Conservation (phyloP, 257 asterid species). For the Knoxia roxburghii region DNA sequence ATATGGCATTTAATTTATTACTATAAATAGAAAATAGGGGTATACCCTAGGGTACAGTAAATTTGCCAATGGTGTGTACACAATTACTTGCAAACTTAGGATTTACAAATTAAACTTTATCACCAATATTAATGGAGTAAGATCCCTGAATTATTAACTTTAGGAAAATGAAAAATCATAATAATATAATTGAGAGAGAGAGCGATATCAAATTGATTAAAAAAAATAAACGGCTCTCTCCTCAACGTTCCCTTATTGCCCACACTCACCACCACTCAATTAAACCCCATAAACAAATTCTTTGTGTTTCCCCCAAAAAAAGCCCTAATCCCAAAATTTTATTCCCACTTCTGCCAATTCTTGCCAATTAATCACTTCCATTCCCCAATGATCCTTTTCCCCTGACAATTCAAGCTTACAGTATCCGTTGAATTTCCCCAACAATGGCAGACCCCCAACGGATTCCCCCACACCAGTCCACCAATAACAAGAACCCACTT, state of each 20-base stretch:
- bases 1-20: too few relatives aligned
- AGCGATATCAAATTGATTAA: too few relatives aligned
- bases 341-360: not conserved
- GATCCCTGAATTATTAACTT: too few relatives aligned
- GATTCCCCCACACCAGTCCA: constrained; percentile 9
- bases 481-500: constrained; percentile 12
- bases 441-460: constrained; percentile 16
- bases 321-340: constrained; percentile 12
- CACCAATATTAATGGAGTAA: too few relatives aligned
- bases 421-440: not conserved
- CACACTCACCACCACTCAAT: not conserved
- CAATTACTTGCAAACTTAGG: too few relatives aligned
- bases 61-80: too few relatives aligned
- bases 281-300: not conserved
- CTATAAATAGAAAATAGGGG: too few relatives aligned
- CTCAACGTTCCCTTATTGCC: not conserved
- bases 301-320: constrained; percentile 1
- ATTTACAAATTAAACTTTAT: too few relatives aligned
- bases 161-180: too few relatives aligned
- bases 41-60: too few relatives aligned
- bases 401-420: not conserved
- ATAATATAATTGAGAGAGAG: too few relatives aligned
- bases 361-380: not conserved
- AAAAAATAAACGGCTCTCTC: not conserved
- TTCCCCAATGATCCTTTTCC: constrained; percentile 12